Evolutionary conservation across 2,329 filamentous ascomycete genomes (phyloP), one percentile per base, ranked within the genome.

Genomic region (Rhinocladiella similis): DNA sequence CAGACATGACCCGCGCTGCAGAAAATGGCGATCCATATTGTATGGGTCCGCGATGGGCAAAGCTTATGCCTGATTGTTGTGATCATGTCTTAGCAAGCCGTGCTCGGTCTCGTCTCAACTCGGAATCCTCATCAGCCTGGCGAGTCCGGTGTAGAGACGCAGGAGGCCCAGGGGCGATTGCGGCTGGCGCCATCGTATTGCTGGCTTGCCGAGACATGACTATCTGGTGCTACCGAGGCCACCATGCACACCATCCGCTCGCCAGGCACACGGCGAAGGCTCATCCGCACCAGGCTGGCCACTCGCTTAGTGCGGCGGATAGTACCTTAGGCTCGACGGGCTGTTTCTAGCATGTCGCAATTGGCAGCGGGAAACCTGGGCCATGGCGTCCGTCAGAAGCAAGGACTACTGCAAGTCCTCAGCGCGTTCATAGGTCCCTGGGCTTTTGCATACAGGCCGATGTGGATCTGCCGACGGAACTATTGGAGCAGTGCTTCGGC

Each of bases 141-240:
- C 10, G 10, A 33, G 29, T 10, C 6, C 10, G 10, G 6, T 12
- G 10, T 10, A 33, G 10, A 33, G 29, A 33, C 29, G 3, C 6
- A 3, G 10, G 29, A 9, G 29, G 29, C 10, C 29, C 29, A 33
- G 46, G 53, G 52, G 27, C 20, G 52, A 52, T 54, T 56, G 59
- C 59, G 56, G 59, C 56, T 62, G 56, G 42, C 54, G 56, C 56
- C 56, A 55, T 55, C 42, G 52, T 39, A 20, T 51, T 36, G 49
- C 54, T 59, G 50, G 59, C 56, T 57, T 62, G 56, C 59, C 59
- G 56, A 62, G 59, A 62, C 59, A 62, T 50, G 47, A 62, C 59
- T 53, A 53, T 62, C 56, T 62, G 45, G 59, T 62, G 19, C 55
- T 53, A 59, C 59, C 54, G 49, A 43, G n/a, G 36, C 51, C 25